phyloP scores from a whole-genome alignment of 441 rosid species.

The Pelargonium citronellum region DNA sequence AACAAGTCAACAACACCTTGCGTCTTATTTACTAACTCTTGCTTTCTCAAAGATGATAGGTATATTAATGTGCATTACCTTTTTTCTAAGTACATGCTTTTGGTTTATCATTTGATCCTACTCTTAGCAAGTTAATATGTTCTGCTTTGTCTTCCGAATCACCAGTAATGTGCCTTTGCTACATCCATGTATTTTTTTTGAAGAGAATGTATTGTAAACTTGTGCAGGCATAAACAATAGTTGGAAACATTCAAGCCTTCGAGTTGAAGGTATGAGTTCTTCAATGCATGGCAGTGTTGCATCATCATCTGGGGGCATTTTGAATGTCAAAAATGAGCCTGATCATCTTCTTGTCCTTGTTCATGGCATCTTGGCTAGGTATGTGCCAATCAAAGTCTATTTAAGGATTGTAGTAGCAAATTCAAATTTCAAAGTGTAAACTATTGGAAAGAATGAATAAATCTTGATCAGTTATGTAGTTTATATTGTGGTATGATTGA shows the following conservation, averaged over 20 bases:
- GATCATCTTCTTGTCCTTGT: conserved; percentile 97
- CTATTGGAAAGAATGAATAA: neutral
- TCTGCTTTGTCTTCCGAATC: neutral
- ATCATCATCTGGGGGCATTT: conserved; percentile 26
- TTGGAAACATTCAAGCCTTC: conserved; percentile 42
- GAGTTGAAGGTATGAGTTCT: conserved; percentile 60
- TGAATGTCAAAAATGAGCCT: conserved; percentile 45
- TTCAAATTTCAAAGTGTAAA: neutral
- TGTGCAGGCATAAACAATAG: conserved; percentile 43
- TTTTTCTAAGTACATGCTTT: neutral
- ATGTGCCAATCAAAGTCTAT: conserved; percentile 19
- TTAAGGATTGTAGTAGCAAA: neutral
- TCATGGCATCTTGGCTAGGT: conserved; percentile 91
- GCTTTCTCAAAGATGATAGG: neutral
- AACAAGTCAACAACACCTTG: neutral
- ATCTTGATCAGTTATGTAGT: neutral
- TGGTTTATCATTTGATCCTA: neutral
- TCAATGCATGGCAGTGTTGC: conserved; percentile 42
- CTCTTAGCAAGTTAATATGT: neutral
- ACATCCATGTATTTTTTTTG: conserved; percentile 5
- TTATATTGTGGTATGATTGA: neutral
- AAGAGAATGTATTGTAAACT: conserved; percentile 12
- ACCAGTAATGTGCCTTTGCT: neutral
- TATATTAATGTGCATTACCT: neutral
- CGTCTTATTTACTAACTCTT: neutral